A percentile compares a stretch with the other conserved stretches of the same genome.
Evolutionary conservation across 2,329 filamentous ascomycete species (phyloP).

Genomic region (Tolypocladium pustulatum): DNA sequence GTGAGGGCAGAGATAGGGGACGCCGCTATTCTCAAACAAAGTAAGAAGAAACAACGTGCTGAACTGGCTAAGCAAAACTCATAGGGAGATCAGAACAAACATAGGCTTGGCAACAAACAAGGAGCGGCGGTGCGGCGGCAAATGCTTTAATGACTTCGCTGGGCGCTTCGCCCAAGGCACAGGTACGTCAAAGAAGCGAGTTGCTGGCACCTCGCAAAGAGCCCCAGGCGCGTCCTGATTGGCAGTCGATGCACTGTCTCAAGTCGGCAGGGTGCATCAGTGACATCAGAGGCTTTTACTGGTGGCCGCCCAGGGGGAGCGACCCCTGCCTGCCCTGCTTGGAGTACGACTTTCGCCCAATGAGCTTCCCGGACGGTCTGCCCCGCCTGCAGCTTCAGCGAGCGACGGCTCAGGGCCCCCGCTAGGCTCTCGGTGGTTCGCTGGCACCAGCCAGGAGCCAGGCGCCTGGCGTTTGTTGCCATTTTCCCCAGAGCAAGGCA

Average conservation of each 20-base stretch:
- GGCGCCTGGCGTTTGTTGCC: neutral
- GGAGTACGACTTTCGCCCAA: neutral
- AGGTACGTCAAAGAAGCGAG: neutral
- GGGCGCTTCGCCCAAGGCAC: neutral
- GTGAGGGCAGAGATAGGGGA: neutral
- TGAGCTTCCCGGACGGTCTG: neutral
- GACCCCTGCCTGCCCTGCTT: neutral
- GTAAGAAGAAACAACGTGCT: neutral
- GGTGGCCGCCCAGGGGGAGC: conserved; percentile 23
- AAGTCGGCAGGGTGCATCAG: conserved; percentile 2
- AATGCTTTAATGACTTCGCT: neutral
- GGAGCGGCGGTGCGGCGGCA: neutral
- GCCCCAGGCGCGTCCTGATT: neutral
- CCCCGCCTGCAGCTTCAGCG: neutral
- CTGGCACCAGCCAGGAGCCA: conserved; percentile 4
- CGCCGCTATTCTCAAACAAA: neutral
- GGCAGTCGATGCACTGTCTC: neutral
- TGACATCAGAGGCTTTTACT: conserved; percentile 28
- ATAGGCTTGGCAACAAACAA: neutral
- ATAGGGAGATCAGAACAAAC: neutral
- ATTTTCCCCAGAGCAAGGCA: neutral
- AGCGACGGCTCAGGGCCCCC: neutral
- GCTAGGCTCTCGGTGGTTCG: neutral
- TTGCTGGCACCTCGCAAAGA: neutral
- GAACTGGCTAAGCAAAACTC: neutral